Evolutionary conservation across 164 flowering plant species (phyloP).

Genomic region (Hamamelis virginiana): DNA sequence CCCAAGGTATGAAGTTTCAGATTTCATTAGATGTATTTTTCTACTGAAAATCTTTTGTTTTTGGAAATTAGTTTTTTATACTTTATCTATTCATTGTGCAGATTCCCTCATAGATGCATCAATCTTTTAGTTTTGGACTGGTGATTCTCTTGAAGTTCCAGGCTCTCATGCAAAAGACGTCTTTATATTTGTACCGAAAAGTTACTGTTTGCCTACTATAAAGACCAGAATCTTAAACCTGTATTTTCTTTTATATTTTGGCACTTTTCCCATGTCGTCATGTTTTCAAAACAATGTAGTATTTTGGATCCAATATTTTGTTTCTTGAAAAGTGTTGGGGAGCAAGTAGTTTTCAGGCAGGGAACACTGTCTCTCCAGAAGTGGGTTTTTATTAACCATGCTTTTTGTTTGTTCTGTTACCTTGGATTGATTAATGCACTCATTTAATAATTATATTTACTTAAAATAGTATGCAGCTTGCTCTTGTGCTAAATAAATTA

Average conservation of each 20-base stretch:
- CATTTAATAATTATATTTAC: not conserved
- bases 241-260: constrained; percentile 22
- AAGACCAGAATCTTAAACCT: constrained; percentile 35
- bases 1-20: constrained; percentile 2
- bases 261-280: constrained; percentile 1
- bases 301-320: constrained; percentile 4
- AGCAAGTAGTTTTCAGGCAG: constrained; percentile 16
- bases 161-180: constrained; percentile 39
- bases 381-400: constrained; percentile 1
- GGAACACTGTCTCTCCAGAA: not conserved
- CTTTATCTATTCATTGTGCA: constrained; percentile 44
- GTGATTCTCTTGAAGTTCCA: constrained; percentile 58
- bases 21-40: constrained; percentile 6
- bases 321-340: constrained; percentile 22
- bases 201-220: constrained; percentile 27
- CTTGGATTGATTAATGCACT: not conserved
- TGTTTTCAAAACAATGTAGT: constrained; percentile 24
- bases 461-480: too few relatives aligned
- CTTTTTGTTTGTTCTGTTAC: constrained; percentile 1
- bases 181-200: constrained; percentile 33
- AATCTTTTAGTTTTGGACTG: constrained; percentile 53
- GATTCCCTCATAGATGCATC: constrained; percentile 47
- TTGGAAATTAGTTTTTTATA: constrained; percentile 32
- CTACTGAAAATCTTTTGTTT: constrained; percentile 11
- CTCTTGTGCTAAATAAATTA: too few relatives aligned